Conservation (phyloP, 495 filamentous ascomycete species). For the Chlorociboria aeruginascens region DNA sequence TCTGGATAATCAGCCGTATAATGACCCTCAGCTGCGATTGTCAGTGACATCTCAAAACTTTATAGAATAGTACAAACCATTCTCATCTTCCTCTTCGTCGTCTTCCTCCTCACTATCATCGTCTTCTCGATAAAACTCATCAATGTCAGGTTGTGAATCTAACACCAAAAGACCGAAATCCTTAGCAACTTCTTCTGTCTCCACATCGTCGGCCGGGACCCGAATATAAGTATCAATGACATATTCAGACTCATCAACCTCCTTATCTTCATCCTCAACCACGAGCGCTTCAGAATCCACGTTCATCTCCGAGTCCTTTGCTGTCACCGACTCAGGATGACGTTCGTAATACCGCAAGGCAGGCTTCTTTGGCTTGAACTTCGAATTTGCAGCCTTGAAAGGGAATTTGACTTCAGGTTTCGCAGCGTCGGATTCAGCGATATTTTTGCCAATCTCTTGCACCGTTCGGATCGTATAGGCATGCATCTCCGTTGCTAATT, state of each 20-base stretch:
- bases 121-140: constrained; percentile 36
- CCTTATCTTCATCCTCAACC: constrained; percentile 20
- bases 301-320: constrained; percentile 13
- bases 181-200: constrained; percentile 24
- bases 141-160: constrained; percentile 37
- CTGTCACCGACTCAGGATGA: constrained; percentile 28
- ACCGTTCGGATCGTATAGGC: constrained; percentile 31
- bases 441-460: constrained; percentile 32
- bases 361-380: constrained; percentile 34
- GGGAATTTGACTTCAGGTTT: background rate
- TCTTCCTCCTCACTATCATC: constrained; percentile 34
- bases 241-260: constrained; percentile 36
- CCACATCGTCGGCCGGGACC: constrained; percentile 33
- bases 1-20: constrained; percentile 43
- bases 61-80: constrained; percentile 26
- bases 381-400: constrained; percentile 13
- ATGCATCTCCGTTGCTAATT: constrained; percentile 36
- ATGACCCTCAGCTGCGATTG: constrained; percentile 36
- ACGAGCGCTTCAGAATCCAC: background rate
- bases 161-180: constrained; percentile 38
- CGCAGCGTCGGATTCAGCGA: constrained; percentile 19
- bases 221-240: constrained; percentile 42
- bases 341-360: constrained; percentile 34
- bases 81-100: constrained; percentile 42
- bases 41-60: background rate